Evolutionary conservation across 2,329 filamentous ascomycete species (phyloP).

Genomic region (Graphiopsis chlorocephala): DNA sequence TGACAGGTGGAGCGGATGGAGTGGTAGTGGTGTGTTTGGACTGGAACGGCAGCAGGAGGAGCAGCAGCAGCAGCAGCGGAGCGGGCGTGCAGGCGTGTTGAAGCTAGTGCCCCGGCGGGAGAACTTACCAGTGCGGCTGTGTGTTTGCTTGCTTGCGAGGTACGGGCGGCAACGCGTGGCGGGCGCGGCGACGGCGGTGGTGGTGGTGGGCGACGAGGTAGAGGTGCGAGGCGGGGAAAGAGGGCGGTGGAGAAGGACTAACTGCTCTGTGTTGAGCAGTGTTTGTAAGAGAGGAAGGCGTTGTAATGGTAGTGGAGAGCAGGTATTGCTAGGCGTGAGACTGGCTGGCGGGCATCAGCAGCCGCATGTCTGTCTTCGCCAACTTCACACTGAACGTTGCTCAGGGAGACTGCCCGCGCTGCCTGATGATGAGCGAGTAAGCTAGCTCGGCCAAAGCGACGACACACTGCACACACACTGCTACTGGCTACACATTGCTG

Average conservation of each 20-base stretch:
- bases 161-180: not conserved
- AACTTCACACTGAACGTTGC: not conserved
- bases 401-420: slow-evolving; percentile 5
- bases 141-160: slow-evolving; percentile 7
- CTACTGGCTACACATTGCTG: not conserved
- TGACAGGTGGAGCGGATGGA: not conserved
- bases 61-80: not conserved
- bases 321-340: not conserved
- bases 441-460: not conserved
- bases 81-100: slow-evolving; percentile 10
- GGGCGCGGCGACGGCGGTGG: not conserved
- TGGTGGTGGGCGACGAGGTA: not conserved
- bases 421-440: not conserved
- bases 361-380: slow-evolving; percentile 7
- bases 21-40: slow-evolving; percentile 13
- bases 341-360: not conserved
- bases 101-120: slow-evolving; percentile 6
- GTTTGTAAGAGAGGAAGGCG: not conserved
- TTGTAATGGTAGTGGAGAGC: not conserved
- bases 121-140: slow-evolving; percentile 10
- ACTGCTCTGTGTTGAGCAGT: not conserved
- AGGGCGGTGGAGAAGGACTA: not conserved
- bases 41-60: not conserved
- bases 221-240: not conserved
- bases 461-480: too few relatives aligned